A percentile compares a stretch with the other conserved stretches of the same genome.
These are phyloP conservation scores for Cadophora luteo-olivacea DNA, from an alignment of 2,329 filamentous ascomycete species.

Conservation along the genomic window DNA sequence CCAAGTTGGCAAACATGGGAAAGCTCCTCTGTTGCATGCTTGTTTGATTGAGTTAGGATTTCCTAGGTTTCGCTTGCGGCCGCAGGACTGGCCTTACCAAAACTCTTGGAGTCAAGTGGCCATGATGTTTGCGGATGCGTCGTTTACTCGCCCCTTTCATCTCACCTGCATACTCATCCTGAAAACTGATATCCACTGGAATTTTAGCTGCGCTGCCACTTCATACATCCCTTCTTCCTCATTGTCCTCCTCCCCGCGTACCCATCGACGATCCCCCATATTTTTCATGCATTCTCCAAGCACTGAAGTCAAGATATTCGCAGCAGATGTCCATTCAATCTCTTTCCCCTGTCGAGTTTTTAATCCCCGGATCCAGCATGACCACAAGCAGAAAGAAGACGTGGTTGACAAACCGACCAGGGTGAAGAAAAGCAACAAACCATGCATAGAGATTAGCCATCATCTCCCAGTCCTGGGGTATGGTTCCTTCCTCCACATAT, in stretches of 20 bases:
- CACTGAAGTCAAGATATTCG: not conserved
- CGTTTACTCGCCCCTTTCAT: conserved; percentile 8
- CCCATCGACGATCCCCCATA: not conserved
- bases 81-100: not conserved
- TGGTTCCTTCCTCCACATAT: conserved; percentile 1
- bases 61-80: not conserved
- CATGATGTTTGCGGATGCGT: not conserved
- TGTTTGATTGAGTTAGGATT: not conserved
- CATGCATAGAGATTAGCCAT: not conserved
- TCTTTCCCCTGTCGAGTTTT: not conserved
- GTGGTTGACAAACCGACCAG: too few relatives aligned
- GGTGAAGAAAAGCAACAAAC: not conserved
- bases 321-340: not conserved
- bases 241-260: not conserved
- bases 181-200: not conserved
- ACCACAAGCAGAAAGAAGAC: not conserved
- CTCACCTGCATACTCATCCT: not conserved
- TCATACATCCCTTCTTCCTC: not conserved
- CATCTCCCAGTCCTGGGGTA: not conserved
- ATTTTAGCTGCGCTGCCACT: not conserved
- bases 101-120: not conserved
- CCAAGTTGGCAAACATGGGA: not conserved
- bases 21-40: not conserved
- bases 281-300: not conserved
- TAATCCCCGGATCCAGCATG: not conserved